A percentile compares a stretch with the other conserved stretches of the same genome.
These are phyloP conservation scores for Aspergillus egyptiacus DNA, from an alignment of 495 filamentous ascomycete species.

Conservation along the genomic window DNA sequence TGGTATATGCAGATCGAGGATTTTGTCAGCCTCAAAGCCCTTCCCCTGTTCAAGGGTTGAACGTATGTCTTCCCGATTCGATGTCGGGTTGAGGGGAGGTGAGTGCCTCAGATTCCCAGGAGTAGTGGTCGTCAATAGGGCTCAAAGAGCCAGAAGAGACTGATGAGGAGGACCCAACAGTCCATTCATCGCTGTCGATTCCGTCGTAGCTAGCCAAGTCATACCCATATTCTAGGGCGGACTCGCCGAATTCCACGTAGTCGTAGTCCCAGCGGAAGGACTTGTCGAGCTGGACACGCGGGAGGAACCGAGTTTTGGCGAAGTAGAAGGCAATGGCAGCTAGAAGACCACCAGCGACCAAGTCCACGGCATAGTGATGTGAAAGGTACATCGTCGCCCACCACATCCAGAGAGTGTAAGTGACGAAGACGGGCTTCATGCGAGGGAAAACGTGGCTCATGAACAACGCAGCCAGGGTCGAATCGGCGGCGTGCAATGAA, in stretches of 20 bases:
- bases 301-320: constrained; percentile 71
- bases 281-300: constrained; percentile 75
- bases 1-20: constrained; percentile 26
- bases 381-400: constrained; percentile 99
- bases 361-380: constrained; percentile 91
- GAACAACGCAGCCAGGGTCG: constrained; percentile 85
- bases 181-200: constrained; percentile 66
- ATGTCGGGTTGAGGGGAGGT: constrained; percentile 47
- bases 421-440: constrained; percentile 66
- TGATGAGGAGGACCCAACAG: constrained; percentile 65
- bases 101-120: constrained; percentile 59
- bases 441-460: constrained; percentile 84
- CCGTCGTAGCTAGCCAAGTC: constrained; percentile 50
- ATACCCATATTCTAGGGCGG: constrained; percentile 49
- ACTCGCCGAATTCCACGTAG: constrained; percentile 75
- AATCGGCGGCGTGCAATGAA: constrained; percentile 78
- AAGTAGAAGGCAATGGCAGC: constrained; percentile 77
- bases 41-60: constrained; percentile 20
- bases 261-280: constrained; percentile 92
- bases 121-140: constrained; percentile 54
- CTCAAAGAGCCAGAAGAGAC: constrained; percentile 57
- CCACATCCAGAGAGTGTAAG: constrained; percentile 87
- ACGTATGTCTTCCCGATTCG: constrained; percentile 40
- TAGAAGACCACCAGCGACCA: constrained; percentile 77
- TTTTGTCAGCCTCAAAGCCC: constrained; percentile 3